A percentile compares a stretch with the other conserved stretches of the same genome.
Evolutionary conservation across 2,329 filamentous ascomycete species (phyloP).

Genomic region (Xylariales sp.): DNA sequence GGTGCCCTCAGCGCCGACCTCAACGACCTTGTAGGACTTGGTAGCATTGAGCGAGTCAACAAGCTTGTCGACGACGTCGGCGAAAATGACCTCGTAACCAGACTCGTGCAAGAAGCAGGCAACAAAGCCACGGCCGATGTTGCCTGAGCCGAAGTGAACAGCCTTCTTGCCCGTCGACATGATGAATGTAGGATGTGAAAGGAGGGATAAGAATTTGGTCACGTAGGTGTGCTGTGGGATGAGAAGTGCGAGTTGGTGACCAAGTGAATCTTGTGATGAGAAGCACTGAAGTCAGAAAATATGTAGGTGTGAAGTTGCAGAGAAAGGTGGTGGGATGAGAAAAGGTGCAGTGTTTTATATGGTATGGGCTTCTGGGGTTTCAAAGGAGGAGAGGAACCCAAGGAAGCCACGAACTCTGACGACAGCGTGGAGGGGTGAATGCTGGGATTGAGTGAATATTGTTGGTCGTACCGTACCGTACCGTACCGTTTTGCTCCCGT

Average conservation of each 20-base stretch:
- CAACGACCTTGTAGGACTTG: constrained; percentile 82
- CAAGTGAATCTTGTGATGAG: too few relatives aligned
- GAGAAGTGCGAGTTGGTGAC: neutral
- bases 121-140: constrained; percentile 82
- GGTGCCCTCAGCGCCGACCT: constrained; percentile 82
- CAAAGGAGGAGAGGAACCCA: too few relatives aligned
- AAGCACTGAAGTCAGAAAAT: too few relatives aligned
- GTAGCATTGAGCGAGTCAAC: constrained; percentile 74
- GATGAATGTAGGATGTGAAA: constrained; percentile 17
- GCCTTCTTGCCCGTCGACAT: constrained; percentile 66
- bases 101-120: constrained; percentile 92
- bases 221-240: neutral
- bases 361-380: too few relatives aligned
- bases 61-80: constrained; percentile 83
- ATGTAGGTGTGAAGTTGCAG: too few relatives aligned
- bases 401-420: neutral
- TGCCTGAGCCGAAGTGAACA: constrained; percentile 81
- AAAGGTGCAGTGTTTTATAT: too few relatives aligned
- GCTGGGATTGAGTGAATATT: neutral
- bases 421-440: constrained; percentile 4
- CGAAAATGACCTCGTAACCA: constrained; percentile 92
- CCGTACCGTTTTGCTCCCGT: too few relatives aligned
- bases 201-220: neutral
- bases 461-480: neutral
- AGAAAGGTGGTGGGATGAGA: neutral